Evolutionary conservation across 1,284 basidiomycete genomes (phyloP), one percentile per base, ranked within the genome.

Genomic region (Ganoderma lingzhi): DNA sequence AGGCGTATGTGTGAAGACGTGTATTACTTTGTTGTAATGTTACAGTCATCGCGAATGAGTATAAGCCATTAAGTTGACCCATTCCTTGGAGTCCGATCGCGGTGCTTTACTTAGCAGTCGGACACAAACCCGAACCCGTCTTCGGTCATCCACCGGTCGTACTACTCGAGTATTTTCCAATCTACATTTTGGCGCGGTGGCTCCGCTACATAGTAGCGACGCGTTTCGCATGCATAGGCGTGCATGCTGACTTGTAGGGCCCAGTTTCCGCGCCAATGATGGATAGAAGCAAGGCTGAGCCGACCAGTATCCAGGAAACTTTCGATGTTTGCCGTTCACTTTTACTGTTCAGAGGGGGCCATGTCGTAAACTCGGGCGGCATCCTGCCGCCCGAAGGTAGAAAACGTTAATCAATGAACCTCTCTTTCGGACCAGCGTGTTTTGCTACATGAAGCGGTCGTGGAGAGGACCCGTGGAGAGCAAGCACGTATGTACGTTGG

Each of bases 1-100:
- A 66, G 70, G 74, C 75, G 32, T 56, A 53, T 61, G 42, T 51
- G 56, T 28, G 4, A 66, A 75, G 74, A 73, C 73, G 77, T 71
- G 73, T 72, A 70, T 66, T 62, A 67, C 66, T 63, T 44, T 39
- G 51, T 28, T 61, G 56, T 59, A 37, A 23, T 70, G 61, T 65
- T 63, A 42, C 30, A 19, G 3, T 19, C 6, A 0, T 15, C 15
- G 14, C 15, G 23, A 28, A 42, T 59, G 23, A 23, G 23, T 44
- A 12, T 42, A 30, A 44, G 37, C 59, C n/a, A 28, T 61, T 30
- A 28, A 6, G 45, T 23, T 10, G n/a, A 15, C 15, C 19, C 37
- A 19, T 10, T 17, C 6, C 55, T 56, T n/a, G 17, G 28, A 55
- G 32, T 9, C 55, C 55, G 55, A 37, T 37, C 15, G 1, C 55